Conservation (phyloP, 2,329 filamentous ascomycete genomes). For the Epichloe brachyelytri region DNA sequence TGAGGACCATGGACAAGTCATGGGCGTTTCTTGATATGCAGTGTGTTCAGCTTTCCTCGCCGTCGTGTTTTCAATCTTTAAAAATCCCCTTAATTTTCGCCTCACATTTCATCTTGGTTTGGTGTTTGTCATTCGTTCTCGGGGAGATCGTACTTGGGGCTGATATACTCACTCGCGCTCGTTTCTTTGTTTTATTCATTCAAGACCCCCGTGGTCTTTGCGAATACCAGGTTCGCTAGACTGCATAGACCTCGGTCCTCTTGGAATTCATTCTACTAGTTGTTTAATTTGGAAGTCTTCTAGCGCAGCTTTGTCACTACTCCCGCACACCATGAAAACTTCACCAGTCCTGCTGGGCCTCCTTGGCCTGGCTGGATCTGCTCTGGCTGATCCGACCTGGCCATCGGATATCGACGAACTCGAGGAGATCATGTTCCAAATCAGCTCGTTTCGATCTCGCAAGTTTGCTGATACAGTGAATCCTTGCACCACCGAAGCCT, state of each 20-base stretch:
- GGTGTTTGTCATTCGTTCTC: too few species aligned
- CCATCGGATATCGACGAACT: slow-evolving; percentile 46
- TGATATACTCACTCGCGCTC: too few species aligned
- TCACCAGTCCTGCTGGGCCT: slow-evolving; percentile 19
- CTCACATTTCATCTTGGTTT: neutral
- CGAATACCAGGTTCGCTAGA: too few species aligned
- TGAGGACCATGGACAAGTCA: neutral
- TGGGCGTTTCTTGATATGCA: neutral
- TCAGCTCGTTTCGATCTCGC: slow-evolving; percentile 38
- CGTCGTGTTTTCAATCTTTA: neutral
- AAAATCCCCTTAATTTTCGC: neutral
- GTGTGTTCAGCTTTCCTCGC: slow-evolving; percentile 1
- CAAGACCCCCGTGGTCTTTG: too few species aligned
- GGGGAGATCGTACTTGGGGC: too few species aligned
- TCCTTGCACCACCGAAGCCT: slow-evolving; percentile 41
- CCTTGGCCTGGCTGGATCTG: slow-evolving; percentile 21
- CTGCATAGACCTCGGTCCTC: too few species aligned
- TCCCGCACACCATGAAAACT: slow-evolving; percentile 10
- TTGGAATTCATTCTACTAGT: neutral
- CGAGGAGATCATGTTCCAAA: slow-evolving; percentile 51
- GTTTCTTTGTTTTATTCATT: too few species aligned
- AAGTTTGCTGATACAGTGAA: slow-evolving; percentile 44
- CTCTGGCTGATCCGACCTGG: slow-evolving; percentile 43
- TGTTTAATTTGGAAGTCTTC: neutral
- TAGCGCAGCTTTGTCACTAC: neutral